Evolutionary conservation across 345 rosid species (phyloP).

Genomic region (Gossypium anomalum): DNA sequence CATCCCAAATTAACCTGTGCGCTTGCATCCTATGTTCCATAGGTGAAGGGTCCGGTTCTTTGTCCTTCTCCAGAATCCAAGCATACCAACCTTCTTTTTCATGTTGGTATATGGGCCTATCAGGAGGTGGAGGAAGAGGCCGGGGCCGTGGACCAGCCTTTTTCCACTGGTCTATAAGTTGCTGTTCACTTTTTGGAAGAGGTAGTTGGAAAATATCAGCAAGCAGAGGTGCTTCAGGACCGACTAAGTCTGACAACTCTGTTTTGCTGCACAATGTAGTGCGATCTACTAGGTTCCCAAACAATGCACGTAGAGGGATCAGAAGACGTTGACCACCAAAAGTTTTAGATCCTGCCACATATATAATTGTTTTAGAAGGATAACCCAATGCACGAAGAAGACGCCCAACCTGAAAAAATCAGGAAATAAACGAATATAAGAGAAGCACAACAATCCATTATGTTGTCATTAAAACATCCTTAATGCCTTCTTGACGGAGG

Average conservation of each 20-base stretch:
- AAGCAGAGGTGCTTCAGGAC: slow-evolving; percentile 77
- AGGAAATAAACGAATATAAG: slow-evolving; percentile 14
- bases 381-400: slow-evolving; percentile 90
- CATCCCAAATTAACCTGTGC: slow-evolving; percentile 89
- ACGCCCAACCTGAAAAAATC: slow-evolving; percentile 74
- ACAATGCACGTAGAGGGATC: slow-evolving; percentile 92
- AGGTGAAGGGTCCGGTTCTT: slow-evolving; percentile 79
- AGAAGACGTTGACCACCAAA: slow-evolving; percentile 94
- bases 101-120: slow-evolving; percentile 82
- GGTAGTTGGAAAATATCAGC: slow-evolving; percentile 37
- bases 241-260: slow-evolving; percentile 68
- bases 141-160: slow-evolving; percentile 96
- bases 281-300: slow-evolving; percentile 65
- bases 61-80: slow-evolving; percentile 75
- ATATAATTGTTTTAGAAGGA: slow-evolving; percentile 74
- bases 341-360: slow-evolving; percentile 86
- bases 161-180: slow-evolving; percentile 80
- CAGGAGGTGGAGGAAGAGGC: slow-evolving; percentile 99
- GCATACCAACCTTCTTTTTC: slow-evolving; percentile 99
- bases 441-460: slow-evolving; percentile 10
- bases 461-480: neutral
- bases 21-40: slow-evolving; percentile 79
- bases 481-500: neutral
- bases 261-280: slow-evolving; percentile 70
- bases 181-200: slow-evolving; percentile 56